phyloP scores from a whole-genome alignment of 345 rosid genomes.

The Euclidium syriacum region DNA sequence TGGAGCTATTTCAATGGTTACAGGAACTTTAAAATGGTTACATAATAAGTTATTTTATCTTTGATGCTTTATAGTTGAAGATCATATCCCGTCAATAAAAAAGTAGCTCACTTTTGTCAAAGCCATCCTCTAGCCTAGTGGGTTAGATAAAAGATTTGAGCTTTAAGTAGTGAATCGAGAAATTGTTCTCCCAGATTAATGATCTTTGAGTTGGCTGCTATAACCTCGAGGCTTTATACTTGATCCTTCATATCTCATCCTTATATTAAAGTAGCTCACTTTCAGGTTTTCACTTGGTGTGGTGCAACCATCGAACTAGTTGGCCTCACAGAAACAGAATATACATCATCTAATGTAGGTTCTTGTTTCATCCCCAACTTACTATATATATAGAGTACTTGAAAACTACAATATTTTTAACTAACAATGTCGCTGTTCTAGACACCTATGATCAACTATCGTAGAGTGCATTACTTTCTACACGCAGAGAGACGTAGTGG shows the following conservation, averaged over 20 bases:
- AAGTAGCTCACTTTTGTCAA: too few species aligned
- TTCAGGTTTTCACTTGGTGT: slow-evolving; percentile 74
- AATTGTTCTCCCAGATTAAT: too few species aligned
- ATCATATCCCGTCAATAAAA: too few species aligned
- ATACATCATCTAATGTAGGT: slow-evolving; percentile 61
- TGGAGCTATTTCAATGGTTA: too few species aligned
- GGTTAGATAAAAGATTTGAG: not conserved
- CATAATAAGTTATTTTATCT: too few species aligned
- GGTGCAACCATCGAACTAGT: slow-evolving; percentile 77
- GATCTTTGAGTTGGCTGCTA: too few species aligned
- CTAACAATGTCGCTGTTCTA: slow-evolving; percentile 16
- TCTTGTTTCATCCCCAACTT: not conserved
- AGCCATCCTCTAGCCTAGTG: not conserved
- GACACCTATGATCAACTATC: slow-evolving; percentile 86
- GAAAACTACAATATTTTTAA: too few species aligned
- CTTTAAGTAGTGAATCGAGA: not conserved
- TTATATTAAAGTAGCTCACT: too few species aligned
- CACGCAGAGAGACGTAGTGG: slow-evolving; percentile 48
- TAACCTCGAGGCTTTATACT: not conserved
- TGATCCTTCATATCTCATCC: too few species aligned
- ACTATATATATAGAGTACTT: not conserved
- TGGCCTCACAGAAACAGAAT: slow-evolving; percentile 53
- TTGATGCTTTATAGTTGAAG: too few species aligned
- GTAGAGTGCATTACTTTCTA: slow-evolving; percentile 53
- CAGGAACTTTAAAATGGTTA: too few species aligned